These are phyloP conservation scores for Didymella sp. DNA, from an alignment of 2,329 filamentous ascomycete genomes.

Conservation along the genomic window DNA sequence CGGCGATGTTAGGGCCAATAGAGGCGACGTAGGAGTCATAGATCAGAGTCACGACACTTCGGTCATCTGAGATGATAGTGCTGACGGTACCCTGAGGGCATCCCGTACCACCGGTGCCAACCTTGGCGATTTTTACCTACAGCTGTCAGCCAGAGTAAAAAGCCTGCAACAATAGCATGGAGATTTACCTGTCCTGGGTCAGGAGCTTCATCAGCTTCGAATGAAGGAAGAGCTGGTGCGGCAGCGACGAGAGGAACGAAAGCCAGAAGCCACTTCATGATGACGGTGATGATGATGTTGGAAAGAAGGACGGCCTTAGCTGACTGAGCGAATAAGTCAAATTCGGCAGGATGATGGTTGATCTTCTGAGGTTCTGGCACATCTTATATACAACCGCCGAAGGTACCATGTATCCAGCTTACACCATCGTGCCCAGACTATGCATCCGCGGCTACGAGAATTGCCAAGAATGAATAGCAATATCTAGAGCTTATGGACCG, in stretches of 20 bases:
- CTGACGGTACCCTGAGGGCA: conserved; percentile 56
- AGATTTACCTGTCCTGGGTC: conserved; percentile 38
- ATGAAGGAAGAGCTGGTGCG: conserved; percentile 25
- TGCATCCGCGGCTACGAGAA: not conserved
- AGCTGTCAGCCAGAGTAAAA: conserved; percentile 18
- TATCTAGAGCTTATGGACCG: conserved; percentile 47
- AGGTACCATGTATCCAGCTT: not conserved
- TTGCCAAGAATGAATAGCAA: conserved; percentile 41
- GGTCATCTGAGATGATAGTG: conserved; percentile 53
- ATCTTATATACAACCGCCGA: conserved; percentile 43
- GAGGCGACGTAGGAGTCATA: conserved; percentile 61
- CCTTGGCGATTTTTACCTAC: conserved; percentile 52
- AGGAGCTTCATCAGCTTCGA: conserved; percentile 37
- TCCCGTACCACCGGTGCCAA: conserved; percentile 58
- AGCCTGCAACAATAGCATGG: not conserved
- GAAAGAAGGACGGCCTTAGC: conserved; percentile 20
- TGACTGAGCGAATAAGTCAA: conserved; percentile 25
- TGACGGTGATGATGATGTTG: conserved; percentile 27
- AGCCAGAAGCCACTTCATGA: conserved; percentile 50
- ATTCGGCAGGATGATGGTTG: conserved; percentile 37
- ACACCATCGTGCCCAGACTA: not conserved
- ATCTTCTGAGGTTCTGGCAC: conserved; percentile 32
- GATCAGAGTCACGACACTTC: conserved; percentile 59
- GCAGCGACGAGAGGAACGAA: conserved; percentile 45
- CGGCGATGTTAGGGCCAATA: conserved; percentile 54